Conservation (phyloP, 225 moss, liverwort and hornwort genomes). For the Antitrichia curtipendula region DNA sequence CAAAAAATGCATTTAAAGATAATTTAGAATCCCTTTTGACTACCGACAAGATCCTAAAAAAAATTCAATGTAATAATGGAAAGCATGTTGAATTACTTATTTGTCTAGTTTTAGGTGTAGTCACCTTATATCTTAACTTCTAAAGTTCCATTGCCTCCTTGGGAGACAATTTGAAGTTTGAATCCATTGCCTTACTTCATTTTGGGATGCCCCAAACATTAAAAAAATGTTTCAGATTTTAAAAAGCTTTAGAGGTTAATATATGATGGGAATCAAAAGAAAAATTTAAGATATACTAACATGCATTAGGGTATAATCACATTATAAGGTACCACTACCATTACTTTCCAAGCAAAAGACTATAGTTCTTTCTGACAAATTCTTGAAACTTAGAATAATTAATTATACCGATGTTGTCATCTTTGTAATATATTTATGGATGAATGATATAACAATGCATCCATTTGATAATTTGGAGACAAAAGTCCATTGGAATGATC, state of each 20-base stretch:
- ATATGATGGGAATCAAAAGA: background rate
- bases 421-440: background rate
- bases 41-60: no score
- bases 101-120: no score
- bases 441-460: background rate
- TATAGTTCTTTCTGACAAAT: background rate
- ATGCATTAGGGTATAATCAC: background rate
- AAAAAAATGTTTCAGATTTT: background rate
- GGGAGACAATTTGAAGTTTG: background rate
- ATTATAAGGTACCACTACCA: background rate
- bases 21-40: no score
- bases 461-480: background rate
- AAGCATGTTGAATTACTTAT: no score
- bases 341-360: background rate
- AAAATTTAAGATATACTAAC: background rate
- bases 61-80: no score
- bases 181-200: background rate
- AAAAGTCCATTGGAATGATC: background rate
- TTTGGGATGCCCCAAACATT: background rate
- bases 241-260: no score
- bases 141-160: no score
- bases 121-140: no score
- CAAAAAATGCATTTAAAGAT: no score
- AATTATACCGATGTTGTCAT: background rate
- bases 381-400: background rate